Percentiles rank a stretch among this genome's conserved stretches.
phyloP scores from a whole-genome alignment of 176 grass and related monocot genomes.

The Phoenix roebelenii region DNA sequence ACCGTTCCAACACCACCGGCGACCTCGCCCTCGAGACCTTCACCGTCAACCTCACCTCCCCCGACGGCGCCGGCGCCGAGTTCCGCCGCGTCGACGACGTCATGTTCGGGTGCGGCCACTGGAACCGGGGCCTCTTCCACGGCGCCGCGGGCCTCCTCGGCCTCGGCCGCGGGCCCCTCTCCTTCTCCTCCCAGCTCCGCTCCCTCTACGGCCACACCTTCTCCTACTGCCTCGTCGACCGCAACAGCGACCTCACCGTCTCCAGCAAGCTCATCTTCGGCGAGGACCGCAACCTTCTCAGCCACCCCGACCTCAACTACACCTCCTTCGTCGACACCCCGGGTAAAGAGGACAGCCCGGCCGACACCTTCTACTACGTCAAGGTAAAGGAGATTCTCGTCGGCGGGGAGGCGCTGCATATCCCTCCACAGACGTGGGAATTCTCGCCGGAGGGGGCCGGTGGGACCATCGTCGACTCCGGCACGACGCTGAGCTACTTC shows the following conservation, averaged over 20 bases:
- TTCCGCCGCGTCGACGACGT: constrained; percentile 58
- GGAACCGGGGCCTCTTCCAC: constrained; percentile 90
- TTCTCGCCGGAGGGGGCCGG: constrained; percentile 43
- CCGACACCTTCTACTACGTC: constrained; percentile 94
- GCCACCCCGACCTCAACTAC: constrained; percentile 59
- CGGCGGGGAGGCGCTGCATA: constrained; percentile 38
- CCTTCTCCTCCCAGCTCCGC: constrained; percentile 85
- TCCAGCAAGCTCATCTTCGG: constrained; percentile 84
- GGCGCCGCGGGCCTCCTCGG: constrained; percentile 78
- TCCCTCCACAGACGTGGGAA: constrained; percentile 29
- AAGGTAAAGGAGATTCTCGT: constrained; percentile 43
- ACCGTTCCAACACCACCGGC: constrained; percentile 87
- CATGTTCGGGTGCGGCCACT: constrained; percentile 79
- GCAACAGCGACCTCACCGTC: constrained; percentile 56
- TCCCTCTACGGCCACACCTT: constrained; percentile 67
- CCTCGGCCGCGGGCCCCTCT: constrained; percentile 76
- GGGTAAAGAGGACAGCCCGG: neutral
- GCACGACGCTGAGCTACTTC: constrained; percentile 95
- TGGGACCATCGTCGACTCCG: constrained; percentile 90
- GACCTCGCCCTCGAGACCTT: constrained; percentile 81
- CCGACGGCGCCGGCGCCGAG: constrained; percentile 8
- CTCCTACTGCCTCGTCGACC: constrained; percentile 96
- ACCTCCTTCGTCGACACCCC: constrained; percentile 42
- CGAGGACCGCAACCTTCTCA: constrained; percentile 31
- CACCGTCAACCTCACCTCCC: constrained; percentile 70